These are phyloP conservation scores for Clohesyomyces aquaticus DNA, from an alignment of 495 filamentous ascomycete species.

Conservation along the genomic window DNA sequence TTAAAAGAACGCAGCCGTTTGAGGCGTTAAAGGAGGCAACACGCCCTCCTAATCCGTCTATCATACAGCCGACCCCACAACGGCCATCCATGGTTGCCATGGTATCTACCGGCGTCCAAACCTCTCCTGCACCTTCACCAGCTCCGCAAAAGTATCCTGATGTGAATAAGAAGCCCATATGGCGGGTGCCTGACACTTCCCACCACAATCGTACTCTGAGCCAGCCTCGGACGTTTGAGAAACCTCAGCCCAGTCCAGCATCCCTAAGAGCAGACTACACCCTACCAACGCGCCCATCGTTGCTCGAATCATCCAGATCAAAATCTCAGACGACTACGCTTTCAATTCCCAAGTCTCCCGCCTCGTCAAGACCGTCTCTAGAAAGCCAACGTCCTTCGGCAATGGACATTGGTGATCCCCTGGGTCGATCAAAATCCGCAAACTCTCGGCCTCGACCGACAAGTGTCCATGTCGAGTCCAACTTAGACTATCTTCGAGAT, in stretches of 20 bases:
- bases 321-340: slow-evolving; percentile 57
- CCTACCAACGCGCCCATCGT: slow-evolving; percentile 43
- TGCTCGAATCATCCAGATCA: slow-evolving; percentile 54
- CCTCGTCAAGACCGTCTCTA: slow-evolving; percentile 78
- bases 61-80: slow-evolving; percentile 63
- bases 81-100: slow-evolving; percentile 73
- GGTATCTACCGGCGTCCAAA: slow-evolving; percentile 96
- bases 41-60: slow-evolving; percentile 57
- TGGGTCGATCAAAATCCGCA: slow-evolving; percentile 65
- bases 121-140: slow-evolving; percentile 70
- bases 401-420: slow-evolving; percentile 61
- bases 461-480: slow-evolving; percentile 79
- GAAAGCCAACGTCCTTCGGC: slow-evolving; percentile 70
- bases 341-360: slow-evolving; percentile 56
- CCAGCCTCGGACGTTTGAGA: slow-evolving; percentile 42
- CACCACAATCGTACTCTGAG: slow-evolving; percentile 43
- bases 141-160: slow-evolving; percentile 51
- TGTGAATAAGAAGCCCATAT: slow-evolving; percentile 44
- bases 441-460: slow-evolving; percentile 66
- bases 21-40: slow-evolving; percentile 27
- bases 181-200: slow-evolving; percentile 42
- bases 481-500: slow-evolving; percentile 73
- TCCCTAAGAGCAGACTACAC: slow-evolving; percentile 48
- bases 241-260: slow-evolving; percentile 38
- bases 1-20: slow-evolving; percentile 47